A percentile compares a stretch with the other conserved stretches of the same genome.
Evolutionary conservation across 257 asterid genomes (phyloP).

Genomic region (Cinchona pubescens): DNA sequence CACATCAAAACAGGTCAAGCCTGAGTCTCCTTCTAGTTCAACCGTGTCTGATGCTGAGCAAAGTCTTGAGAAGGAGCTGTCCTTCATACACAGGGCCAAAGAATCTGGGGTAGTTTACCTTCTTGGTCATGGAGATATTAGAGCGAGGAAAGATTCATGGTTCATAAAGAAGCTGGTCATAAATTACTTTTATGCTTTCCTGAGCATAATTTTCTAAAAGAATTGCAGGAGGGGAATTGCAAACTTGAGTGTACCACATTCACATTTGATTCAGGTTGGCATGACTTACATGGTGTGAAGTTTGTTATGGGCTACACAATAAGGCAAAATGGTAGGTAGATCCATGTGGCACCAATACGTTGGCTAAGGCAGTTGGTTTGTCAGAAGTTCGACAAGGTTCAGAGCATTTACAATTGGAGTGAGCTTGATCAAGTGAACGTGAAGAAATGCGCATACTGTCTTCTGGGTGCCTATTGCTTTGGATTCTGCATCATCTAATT

Average conservation of each 20-base stretch:
- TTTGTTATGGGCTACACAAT: neutral
- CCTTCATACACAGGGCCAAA: slow-evolving; percentile 72
- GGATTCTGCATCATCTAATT: neutral
- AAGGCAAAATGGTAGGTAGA: slow-evolving; percentile 4
- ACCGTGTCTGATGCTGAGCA: slow-evolving; percentile 58
- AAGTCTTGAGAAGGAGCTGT: slow-evolving; percentile 84
- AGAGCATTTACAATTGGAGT: neutral
- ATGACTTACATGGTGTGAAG: slow-evolving; percentile 93
- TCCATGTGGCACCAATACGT: neutral
- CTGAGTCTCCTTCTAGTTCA: slow-evolving; percentile 36
- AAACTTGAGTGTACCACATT: slow-evolving; percentile 83
- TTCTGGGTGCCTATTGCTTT: neutral
- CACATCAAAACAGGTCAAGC: slow-evolving; percentile 43
- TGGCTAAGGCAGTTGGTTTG: slow-evolving; percentile 5
- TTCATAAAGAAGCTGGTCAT: slow-evolving; percentile 84
- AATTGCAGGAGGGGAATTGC: slow-evolving; percentile 84
- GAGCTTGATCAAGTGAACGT: neutral
- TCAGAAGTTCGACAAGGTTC: neutral
- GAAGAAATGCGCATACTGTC: neutral
- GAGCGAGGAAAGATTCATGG: slow-evolving; percentile 96
- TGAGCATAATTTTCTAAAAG: too few relatives aligned
- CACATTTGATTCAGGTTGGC: slow-evolving; percentile 86
- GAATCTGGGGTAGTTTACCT: slow-evolving; percentile 90
- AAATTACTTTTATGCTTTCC: slow-evolving; percentile 82
- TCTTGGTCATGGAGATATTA: slow-evolving; percentile 84